phyloP scores from a whole-genome alignment of 257 asterid genomes.

The Nicotiana noctiflora region DNA sequence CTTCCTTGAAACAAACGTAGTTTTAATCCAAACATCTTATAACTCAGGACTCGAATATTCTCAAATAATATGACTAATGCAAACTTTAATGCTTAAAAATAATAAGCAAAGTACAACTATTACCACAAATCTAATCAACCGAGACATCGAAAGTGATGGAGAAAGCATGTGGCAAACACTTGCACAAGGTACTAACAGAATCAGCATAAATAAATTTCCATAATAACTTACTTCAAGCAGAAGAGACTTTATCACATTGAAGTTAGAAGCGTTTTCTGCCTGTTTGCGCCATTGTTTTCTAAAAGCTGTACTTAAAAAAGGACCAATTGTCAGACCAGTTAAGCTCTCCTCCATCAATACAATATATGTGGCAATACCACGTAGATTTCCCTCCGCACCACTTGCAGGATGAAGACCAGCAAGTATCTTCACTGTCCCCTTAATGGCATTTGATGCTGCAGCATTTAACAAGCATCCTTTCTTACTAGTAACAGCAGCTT shows the following conservation, averaged over 20 bases:
- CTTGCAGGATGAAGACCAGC: conserved; percentile 47
- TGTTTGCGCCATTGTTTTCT: conserved; percentile 67
- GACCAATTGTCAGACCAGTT: conserved; percentile 58
- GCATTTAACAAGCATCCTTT: conserved; percentile 77
- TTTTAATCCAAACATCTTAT: background rate
- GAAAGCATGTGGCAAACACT: background rate
- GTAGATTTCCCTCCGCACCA: conserved; percentile 53
- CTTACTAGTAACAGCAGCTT: conserved; percentile 57
- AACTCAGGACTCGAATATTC: background rate
- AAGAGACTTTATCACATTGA: conserved; percentile 41
- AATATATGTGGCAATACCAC: conserved; percentile 53
- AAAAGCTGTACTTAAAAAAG: conserved; percentile 47
- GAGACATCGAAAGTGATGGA: background rate
- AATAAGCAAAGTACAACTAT: background rate
- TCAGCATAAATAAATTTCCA: background rate
- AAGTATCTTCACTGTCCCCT: conserved; percentile 51
- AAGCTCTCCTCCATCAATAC: conserved; percentile 76
- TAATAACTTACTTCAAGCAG: conserved; percentile 61
- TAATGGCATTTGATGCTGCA: conserved; percentile 70
- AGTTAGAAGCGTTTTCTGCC: conserved; percentile 53
- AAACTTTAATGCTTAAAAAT: background rate
- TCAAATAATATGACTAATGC: background rate
- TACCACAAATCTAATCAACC: background rate
- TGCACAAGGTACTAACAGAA: background rate
- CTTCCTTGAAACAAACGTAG: background rate